phyloP scores from a whole-genome alignment of 2,329 filamentous ascomycete genomes.

The Zopfia rhizophila region DNA sequence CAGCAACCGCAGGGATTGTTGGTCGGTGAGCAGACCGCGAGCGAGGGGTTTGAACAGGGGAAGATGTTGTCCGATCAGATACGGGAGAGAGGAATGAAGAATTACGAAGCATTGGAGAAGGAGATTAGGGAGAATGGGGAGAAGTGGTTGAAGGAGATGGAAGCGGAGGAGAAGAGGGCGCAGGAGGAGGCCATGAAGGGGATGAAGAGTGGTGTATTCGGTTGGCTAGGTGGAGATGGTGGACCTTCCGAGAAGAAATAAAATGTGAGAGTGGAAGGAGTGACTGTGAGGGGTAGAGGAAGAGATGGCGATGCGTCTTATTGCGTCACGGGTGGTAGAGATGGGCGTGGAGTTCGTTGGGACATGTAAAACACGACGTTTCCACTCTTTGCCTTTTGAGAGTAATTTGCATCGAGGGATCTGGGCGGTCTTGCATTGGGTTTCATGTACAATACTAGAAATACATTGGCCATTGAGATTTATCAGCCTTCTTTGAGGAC shows the following conservation, averaged over 20 bases:
- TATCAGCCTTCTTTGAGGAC: too few relatives aligned
- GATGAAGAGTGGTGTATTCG: conserved; percentile 72
- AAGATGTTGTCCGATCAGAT: conserved; percentile 98
- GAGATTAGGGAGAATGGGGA: conserved; percentile 94
- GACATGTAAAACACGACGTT: conserved; percentile 22
- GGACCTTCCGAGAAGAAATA: conserved; percentile 1
- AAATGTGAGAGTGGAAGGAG: background rate
- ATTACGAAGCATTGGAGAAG: conserved; percentile 88
- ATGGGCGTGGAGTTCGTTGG: conserved; percentile 9
- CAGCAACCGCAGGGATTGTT: conserved; percentile 66
- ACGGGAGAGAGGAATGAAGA: conserved; percentile 87
- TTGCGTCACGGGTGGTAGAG: conserved; percentile 3
- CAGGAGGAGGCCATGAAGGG: conserved; percentile 91
- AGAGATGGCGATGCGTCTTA: background rate
- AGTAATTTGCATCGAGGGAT: conserved; percentile 10
- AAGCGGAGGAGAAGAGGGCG: conserved; percentile 84
- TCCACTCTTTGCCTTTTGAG: conserved; percentile 25
- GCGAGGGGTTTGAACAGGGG: conserved; percentile 84
- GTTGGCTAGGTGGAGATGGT: conserved; percentile 7
- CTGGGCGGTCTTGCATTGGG: conserved; percentile 8
- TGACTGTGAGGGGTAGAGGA: background rate
- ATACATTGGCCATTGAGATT: too few relatives aligned
- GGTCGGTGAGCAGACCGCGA: conserved; percentile 61
- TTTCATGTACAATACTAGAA: conserved; percentile 12
- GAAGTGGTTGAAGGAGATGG: conserved; percentile 95